Evolutionary conservation across 2,329 filamentous ascomycete genomes (phyloP).

Genomic region (Furcasterigmium furcatum): DNA sequence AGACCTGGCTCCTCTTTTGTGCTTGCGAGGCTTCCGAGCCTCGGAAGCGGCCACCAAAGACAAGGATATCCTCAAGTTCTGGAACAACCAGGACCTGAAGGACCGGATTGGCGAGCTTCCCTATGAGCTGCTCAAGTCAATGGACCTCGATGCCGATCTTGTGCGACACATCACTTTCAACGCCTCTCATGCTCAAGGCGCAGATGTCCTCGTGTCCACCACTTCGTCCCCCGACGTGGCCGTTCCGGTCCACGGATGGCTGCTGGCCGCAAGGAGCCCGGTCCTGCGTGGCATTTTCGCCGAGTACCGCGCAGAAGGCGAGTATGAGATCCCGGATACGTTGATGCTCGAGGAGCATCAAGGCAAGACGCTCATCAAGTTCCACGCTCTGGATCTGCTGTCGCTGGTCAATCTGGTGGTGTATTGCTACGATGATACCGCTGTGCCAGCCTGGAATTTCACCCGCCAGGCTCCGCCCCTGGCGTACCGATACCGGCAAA

Average conservation of each 20-base stretch:
- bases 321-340: conserved; percentile 56
- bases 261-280: conserved; percentile 71
- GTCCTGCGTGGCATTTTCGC: conserved; percentile 61
- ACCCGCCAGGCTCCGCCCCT: conserved; percentile 62
- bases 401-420: conserved; percentile 76
- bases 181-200: conserved; percentile 32
- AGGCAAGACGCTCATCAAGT: conserved; percentile 55
- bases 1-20: conserved; percentile 67
- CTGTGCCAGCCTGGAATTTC: conserved; percentile 85
- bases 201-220: conserved; percentile 44
- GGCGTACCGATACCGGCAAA: conserved; percentile 72
- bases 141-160: conserved; percentile 65
- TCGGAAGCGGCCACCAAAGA: conserved; percentile 29
- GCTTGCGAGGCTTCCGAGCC: conserved; percentile 59
- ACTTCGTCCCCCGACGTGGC: conserved; percentile 64
- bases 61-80: conserved; percentile 37
- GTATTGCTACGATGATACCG: conserved; percentile 75
- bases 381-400: conserved; percentile 70
- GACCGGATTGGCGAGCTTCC: conserved; percentile 49
- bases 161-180: conserved; percentile 40
- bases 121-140: conserved; percentile 55
- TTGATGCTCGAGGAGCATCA: conserved; percentile 51
- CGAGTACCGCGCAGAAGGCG: conserved; percentile 51
- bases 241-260: conserved; percentile 80
- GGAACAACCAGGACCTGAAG: conserved; percentile 39